These are phyloP conservation scores for Oryza punctata DNA, from an alignment of 176 grass and related monocot genomes.

Conservation along the genomic window DNA sequence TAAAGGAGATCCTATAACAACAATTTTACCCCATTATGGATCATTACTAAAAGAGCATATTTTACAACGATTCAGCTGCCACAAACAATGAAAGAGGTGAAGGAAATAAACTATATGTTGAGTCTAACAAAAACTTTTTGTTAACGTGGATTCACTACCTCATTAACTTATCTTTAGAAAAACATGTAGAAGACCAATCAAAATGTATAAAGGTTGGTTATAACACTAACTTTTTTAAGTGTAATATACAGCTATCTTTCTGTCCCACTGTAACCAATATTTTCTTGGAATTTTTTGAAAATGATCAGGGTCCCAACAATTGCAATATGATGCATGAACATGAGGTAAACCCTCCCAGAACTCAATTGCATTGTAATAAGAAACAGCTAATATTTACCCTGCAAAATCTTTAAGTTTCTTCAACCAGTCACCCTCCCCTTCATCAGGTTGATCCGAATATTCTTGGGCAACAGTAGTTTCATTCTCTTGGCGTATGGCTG, in stretches of 20 bases:
- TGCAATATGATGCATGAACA: background rate
- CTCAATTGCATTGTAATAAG: conserved; percentile 4
- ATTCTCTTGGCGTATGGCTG: conserved; percentile 57
- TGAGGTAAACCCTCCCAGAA: background rate
- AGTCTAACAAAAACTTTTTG: background rate
- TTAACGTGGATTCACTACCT: background rate
- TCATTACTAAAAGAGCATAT: background rate
- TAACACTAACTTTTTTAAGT: background rate
- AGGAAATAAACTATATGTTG: background rate
- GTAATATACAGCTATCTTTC: background rate
- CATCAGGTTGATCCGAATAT: conserved; percentile 46
- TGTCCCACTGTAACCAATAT: background rate
- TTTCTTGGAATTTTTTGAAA: background rate
- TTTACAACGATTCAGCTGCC: background rate
- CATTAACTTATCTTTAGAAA: background rate
- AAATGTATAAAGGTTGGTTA: background rate
- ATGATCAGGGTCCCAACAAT: background rate
- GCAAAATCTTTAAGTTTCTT: conserved; percentile 90
- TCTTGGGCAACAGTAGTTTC: conserved; percentile 44
- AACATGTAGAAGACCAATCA: background rate
- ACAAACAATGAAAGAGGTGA: background rate
- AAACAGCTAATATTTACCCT: conserved; percentile 58
- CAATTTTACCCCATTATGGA: conserved; percentile 5
- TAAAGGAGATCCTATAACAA: background rate
- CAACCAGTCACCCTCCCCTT: conserved; percentile 72